Conservation (phyloP, 208 protist genomes). For the Acanthamoeba culbertsoni region DNA sequence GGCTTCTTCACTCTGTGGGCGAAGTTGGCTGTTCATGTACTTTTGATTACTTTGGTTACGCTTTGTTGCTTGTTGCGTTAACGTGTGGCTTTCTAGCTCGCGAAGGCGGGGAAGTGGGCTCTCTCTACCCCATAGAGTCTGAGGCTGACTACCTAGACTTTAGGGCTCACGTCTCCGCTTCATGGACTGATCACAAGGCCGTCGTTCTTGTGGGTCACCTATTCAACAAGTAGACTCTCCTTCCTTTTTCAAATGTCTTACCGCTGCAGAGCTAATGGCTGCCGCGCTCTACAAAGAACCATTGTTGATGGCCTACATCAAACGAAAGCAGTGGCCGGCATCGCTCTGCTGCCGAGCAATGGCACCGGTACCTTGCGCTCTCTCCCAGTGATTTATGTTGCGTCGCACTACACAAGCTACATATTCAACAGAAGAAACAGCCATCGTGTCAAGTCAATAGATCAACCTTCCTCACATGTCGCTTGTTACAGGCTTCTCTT, state of each 20-base stretch:
- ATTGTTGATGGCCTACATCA: slow-evolving; percentile 15
- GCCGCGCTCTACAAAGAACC: background rate
- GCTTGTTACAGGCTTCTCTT: background rate
- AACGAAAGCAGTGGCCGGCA: background rate
- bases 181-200: background rate
- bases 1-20: background rate
- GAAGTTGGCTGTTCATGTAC: slow-evolving; percentile 32
- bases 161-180: background rate
- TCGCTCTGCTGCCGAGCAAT: background rate
- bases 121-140: background rate
- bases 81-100: background rate
- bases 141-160: slow-evolving; percentile 13
- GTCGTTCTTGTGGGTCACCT: slow-evolving; percentile 5
- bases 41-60: background rate
- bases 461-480: background rate
- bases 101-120: background rate
- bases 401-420: no score
- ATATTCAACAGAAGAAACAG: no score
- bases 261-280: background rate
- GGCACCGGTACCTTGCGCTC: background rate
- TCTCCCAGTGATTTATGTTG: background rate
- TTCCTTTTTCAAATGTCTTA: background rate
- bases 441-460: background rate
- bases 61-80: background rate
- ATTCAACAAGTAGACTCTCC: background rate